Evolutionary conservation across 306 rosid species (phyloP).

Genomic region (Arachis hypogaea): DNA sequence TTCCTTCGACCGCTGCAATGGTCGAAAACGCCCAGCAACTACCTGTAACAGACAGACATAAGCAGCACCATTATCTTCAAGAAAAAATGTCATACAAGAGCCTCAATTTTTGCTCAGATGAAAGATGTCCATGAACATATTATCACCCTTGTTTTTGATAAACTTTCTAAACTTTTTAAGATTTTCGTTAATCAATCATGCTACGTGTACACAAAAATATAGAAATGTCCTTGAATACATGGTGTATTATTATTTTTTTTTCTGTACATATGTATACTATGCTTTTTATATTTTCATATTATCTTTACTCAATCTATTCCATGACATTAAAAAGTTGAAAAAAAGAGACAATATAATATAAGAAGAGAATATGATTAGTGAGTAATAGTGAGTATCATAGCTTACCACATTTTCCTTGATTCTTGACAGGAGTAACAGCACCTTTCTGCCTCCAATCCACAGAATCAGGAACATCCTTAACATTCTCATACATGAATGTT

Average conservation of each 20-base stretch:
- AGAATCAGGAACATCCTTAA: slow-evolving; percentile 41
- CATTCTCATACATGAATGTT: slow-evolving; percentile 49
- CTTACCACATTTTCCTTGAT: slow-evolving; percentile 62
- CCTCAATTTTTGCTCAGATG: neutral
- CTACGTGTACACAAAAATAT: too few relatives aligned
- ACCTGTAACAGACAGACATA: slow-evolving; percentile 37
- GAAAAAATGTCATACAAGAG: neutral
- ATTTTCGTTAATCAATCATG: too few relatives aligned
- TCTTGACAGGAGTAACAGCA: slow-evolving; percentile 49
- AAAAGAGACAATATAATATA: neutral
- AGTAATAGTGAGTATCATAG: neutral
- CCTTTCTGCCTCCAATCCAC: slow-evolving; percentile 69
- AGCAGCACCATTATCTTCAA: neutral
- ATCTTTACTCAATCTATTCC: too few relatives aligned
- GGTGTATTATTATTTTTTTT: too few relatives aligned
- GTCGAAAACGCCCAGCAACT: slow-evolving; percentile 71
- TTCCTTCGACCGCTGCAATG: slow-evolving; percentile 60
- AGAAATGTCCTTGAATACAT: too few relatives aligned
- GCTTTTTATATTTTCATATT: too few relatives aligned
- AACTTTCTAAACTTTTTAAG: too few relatives aligned
- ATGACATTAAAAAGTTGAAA: neutral
- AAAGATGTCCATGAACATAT: neutral
- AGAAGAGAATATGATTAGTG: neutral
- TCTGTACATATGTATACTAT: too few relatives aligned
- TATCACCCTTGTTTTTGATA: too few relatives aligned